Conservation (phyloP, 1,284 basidiomycete species). For the Pisolithus thermaeus region DNA sequence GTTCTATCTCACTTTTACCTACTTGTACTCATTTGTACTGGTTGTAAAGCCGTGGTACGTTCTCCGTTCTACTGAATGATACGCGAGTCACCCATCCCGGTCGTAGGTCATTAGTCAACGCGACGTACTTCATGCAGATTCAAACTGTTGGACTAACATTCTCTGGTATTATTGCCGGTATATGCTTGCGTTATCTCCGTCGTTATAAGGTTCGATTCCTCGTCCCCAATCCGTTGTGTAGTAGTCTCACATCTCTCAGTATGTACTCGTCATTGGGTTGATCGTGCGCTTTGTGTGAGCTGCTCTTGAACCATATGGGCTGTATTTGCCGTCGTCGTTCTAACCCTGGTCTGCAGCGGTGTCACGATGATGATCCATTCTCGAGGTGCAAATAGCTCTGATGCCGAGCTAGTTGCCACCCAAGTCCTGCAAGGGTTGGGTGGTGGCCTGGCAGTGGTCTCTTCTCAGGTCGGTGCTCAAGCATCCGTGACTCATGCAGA, state of each 20-base stretch:
- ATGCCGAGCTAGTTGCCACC: conserved; percentile 59
- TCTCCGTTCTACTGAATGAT: background rate
- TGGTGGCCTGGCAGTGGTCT: conserved; percentile 70
- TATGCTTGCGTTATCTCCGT: conserved; percentile 47
- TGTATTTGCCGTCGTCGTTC: background rate
- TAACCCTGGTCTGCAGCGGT: conserved; percentile 37
- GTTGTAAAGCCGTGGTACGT: conserved; percentile 54
- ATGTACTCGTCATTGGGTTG: conserved; percentile 61
- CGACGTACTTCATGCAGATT: conserved; percentile 50
- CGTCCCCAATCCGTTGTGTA: background rate
- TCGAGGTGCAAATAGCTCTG: conserved; percentile 54
- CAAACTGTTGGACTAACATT: conserved; percentile 61
- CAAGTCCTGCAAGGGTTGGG: conserved; percentile 76
- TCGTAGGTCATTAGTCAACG: conserved; percentile 44
- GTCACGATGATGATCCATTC: conserved; percentile 71
- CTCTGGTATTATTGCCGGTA: conserved; percentile 32
- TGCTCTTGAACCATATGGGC: background rate
- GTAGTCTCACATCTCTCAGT: conserved; percentile 28
- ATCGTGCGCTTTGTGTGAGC: conserved; percentile 52
- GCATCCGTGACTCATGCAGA: conserved; percentile 72
- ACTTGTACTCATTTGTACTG: conserved; percentile 56
- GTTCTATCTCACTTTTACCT: conserved; percentile 56
- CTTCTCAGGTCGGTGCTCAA: conserved; percentile 73
- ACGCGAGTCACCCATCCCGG: background rate
- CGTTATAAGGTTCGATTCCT: conserved; percentile 42